Evolutionary conservation across 129 eudicot species (phyloP).

Genomic region (Helianthus tuberosus): DNA sequence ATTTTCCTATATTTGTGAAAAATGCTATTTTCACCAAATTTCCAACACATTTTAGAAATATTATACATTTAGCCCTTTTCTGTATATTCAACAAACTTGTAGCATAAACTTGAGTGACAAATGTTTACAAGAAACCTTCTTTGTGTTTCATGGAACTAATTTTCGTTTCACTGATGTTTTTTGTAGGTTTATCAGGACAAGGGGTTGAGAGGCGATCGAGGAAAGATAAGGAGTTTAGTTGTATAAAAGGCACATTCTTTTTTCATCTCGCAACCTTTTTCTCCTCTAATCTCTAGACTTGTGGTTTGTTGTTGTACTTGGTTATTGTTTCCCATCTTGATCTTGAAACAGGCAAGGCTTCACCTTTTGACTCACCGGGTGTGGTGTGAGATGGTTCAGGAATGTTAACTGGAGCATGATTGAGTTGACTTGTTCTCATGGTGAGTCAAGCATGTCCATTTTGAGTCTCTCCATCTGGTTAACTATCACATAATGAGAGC

Average conservation of each 20-base stretch:
- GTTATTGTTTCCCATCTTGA: constrained; percentile 1
- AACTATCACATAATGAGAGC: too few relatives aligned
- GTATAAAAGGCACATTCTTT: neutral
- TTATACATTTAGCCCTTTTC: neutral
- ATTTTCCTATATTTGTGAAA: too few relatives aligned
- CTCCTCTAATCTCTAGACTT: constrained; percentile 18
- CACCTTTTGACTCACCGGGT: neutral
- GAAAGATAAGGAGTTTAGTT: constrained; percentile 32
- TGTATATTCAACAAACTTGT: neutral
- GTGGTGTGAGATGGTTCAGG: neutral
- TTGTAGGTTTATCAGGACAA: constrained; percentile 68
- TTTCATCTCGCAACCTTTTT: constrained; percentile 1
- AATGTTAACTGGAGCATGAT: neutral
- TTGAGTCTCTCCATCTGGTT: neutral
- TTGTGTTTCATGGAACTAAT: constrained; percentile 9
- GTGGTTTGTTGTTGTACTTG: constrained; percentile 36
- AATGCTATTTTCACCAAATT: too few relatives aligned
- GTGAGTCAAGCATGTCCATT: constrained; percentile 1
- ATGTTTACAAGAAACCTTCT: neutral
- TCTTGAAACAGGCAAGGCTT: neutral
- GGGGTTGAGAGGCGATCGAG: constrained; percentile 38
- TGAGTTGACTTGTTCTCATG: neutral
- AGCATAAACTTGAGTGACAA: neutral
- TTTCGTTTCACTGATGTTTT: neutral
- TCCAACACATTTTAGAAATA: too few relatives aligned